These are phyloP conservation scores for Scheffersomyces ergatensis DNA, from an alignment of 805 yeast genomes.

Conservation along the genomic window DNA sequence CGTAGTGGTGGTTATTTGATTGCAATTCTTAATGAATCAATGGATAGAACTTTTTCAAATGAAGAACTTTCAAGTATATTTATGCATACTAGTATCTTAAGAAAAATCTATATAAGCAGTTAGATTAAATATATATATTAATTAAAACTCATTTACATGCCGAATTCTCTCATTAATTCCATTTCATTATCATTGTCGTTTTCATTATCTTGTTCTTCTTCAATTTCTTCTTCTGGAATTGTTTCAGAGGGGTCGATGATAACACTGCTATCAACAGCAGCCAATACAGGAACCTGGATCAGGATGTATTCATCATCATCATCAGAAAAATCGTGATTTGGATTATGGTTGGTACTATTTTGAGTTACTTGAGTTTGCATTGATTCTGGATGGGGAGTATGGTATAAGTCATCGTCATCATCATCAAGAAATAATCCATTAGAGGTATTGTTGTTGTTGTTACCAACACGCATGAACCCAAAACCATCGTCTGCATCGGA, in stretches of 20 bases:
- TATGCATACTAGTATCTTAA: constrained; percentile 44
- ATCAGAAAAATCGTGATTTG: constrained; percentile 23
- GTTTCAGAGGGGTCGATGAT: constrained; percentile 6
- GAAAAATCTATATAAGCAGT: constrained; percentile 41
- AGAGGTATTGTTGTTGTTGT: neutral
- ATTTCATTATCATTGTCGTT: constrained; percentile 26
- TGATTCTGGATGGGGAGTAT: neutral
- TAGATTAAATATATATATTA: neutral
- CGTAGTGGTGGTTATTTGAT: constrained; percentile 54
- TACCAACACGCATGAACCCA: neutral
- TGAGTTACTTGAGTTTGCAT: neutral
- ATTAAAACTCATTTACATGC: constrained; percentile 14
- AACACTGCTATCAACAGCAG: neutral
- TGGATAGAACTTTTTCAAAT: constrained; percentile 20
- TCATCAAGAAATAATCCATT: constrained; percentile 29
- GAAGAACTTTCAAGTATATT: constrained; percentile 44
- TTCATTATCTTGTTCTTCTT: constrained; percentile 7
- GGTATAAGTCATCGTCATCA: constrained; percentile 20
- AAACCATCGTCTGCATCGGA: neutral
- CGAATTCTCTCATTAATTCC: constrained; percentile 39
- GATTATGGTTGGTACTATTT: constrained; percentile 1
- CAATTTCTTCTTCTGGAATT: neutral
- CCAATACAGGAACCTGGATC: too few species aligned
- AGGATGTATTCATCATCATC: constrained; percentile 13
- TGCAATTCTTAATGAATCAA: constrained; percentile 39